Conservation (phyloP, 1,284 basidiomycete species). For the Trichosporon inkin region DNA sequence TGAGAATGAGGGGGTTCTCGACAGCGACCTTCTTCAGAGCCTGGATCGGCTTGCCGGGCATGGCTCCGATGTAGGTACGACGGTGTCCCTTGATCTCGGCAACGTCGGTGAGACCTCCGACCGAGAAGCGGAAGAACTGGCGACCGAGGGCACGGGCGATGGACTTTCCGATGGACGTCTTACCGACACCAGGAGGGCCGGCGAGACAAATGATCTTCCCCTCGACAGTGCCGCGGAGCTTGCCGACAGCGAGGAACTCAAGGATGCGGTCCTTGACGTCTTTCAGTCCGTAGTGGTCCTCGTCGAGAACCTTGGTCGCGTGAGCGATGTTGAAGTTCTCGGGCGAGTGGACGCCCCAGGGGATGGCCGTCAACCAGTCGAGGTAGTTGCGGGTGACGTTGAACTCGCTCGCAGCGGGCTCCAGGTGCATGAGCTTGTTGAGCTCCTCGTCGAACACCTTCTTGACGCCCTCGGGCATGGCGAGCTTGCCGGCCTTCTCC, state of each 20-base stretch:
- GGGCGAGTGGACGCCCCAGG: slow-evolving; percentile 91
- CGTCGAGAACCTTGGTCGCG: slow-evolving; percentile 80
- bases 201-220: slow-evolving; percentile 97
- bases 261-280: slow-evolving; percentile 97
- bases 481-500: slow-evolving; percentile 76
- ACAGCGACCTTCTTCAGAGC: slow-evolving; percentile 94
- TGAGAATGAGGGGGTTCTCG: slow-evolving; percentile 92
- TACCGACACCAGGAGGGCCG: slow-evolving; percentile 95
- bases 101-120: slow-evolving; percentile 93
- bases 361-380: slow-evolving; percentile 93
- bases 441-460: slow-evolving; percentile 98
- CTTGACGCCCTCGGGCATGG: slow-evolving; percentile 87
- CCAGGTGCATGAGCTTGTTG: slow-evolving; percentile 83
- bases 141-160: slow-evolving; percentile 48
- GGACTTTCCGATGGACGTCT: slow-evolving; percentile 92
- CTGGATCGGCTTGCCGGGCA: slow-evolving; percentile 97
- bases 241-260: slow-evolving; percentile 96
- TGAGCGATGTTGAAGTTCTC: slow-evolving; percentile 90
- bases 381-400: slow-evolving; percentile 96
- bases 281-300: slow-evolving; percentile 93
- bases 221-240: slow-evolving; percentile 91
- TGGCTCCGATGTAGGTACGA: slow-evolving; percentile 90
- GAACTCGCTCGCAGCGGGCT: slow-evolving; percentile 88
- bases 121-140: slow-evolving; percentile 65
- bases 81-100: slow-evolving; percentile 99